These are phyloP conservation scores for Aspergillus clavatus DNA, from an alignment of 2,329 filamentous ascomycete genomes.

Conservation along the genomic window DNA sequence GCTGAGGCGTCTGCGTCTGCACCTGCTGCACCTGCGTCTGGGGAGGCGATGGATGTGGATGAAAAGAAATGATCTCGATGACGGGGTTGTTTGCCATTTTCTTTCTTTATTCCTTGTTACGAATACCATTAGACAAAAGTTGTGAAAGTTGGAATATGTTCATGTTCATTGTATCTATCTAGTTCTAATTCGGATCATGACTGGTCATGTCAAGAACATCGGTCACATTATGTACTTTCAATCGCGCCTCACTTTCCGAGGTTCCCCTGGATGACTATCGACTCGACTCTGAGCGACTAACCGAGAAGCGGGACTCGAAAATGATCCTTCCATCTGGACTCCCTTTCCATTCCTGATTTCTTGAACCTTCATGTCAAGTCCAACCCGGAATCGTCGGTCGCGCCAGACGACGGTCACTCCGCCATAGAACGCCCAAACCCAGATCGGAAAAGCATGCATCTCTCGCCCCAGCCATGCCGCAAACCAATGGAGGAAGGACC, in stretches of 20 bases:
- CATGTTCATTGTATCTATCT: background rate
- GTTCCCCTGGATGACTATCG: background rate
- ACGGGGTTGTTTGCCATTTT: background rate
- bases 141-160: background rate
- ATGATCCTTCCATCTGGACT: constrained; percentile 18
- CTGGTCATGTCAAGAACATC: background rate
- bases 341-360: constrained; percentile 41
- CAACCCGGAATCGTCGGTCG: constrained; percentile 74
- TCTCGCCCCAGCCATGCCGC: constrained; percentile 82
- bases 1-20: constrained; percentile 12
- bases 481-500: constrained; percentile 67
- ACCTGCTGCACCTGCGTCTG: constrained; percentile 5
- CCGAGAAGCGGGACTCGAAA: constrained; percentile 9
- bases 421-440: constrained; percentile 84
- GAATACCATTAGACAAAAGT: background rate
- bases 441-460: constrained; percentile 76
- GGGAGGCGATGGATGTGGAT: constrained; percentile 15
- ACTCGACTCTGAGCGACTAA: background rate
- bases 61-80: constrained; percentile 8
- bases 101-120: background rate
- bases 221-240: constrained; percentile 2
- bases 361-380: constrained; percentile 76
- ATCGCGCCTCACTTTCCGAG: constrained; percentile 10
- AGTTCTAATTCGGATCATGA: constrained; percentile 1
- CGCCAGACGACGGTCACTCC: constrained; percentile 85